These are phyloP conservation scores for Panicum miliaceum DNA, from an alignment of 176 grass and related monocot genomes.

Conservation along the genomic window DNA sequence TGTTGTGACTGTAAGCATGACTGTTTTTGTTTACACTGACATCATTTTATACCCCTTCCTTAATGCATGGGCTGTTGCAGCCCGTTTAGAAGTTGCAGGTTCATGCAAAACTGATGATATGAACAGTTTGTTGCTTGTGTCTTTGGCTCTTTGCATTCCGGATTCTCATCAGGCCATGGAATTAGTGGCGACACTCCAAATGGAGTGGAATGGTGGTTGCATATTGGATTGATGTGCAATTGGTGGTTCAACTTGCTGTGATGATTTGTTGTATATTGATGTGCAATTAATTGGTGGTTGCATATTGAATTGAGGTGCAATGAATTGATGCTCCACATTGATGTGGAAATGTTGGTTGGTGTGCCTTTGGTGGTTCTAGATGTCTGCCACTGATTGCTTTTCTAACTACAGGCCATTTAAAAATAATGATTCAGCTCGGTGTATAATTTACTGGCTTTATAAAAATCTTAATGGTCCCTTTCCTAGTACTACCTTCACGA, in stretches of 20 bases:
- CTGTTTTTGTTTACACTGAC: background rate
- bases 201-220: background rate
- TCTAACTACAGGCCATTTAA: conserved; percentile 4
- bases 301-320: background rate
- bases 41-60: background rate
- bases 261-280: background rate
- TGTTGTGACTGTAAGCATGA: background rate
- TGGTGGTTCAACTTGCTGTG: background rate
- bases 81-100: conserved; percentile 1
- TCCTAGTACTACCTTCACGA: background rate
- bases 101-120: conserved; percentile 1
- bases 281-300: conserved; percentile 5
- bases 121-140: conserved; percentile 12
- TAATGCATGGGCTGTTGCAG: background rate
- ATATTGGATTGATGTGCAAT: conserved; percentile 25
- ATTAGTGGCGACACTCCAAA: background rate
- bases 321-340: background rate
- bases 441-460: conserved; percentile 22
- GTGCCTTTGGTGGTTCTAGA: background rate
- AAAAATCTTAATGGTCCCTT: background rate
- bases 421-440: background rate
- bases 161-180: background rate
- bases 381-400: conserved; percentile 10
- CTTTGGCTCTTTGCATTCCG: background rate
- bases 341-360: background rate